phyloP scores from a whole-genome alignment of 495 filamentous ascomycete species.

The Annulohypoxylon moriforme region DNA sequence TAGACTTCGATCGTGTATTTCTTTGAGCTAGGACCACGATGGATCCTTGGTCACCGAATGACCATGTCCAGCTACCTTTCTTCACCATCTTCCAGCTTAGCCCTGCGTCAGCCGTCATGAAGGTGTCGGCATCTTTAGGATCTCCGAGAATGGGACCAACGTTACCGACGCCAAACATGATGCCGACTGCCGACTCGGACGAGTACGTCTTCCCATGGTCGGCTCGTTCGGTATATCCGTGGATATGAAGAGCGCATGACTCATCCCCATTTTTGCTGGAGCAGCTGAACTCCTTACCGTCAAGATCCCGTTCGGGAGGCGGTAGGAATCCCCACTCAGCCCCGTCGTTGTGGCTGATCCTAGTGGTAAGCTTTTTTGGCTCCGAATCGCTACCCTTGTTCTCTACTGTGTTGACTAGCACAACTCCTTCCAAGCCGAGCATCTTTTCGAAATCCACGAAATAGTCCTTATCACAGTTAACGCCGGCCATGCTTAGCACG shows the following conservation, averaged over 20 bases:
- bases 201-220: conserved; percentile 86
- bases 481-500: conserved; percentile 77
- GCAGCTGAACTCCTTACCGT: conserved; percentile 78
- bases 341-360: conserved; percentile 97
- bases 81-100: conserved; percentile 84
- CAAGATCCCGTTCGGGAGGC: conserved; percentile 73
- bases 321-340: conserved; percentile 80
- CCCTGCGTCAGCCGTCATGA: conserved; percentile 89
- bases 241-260: conserved; percentile 87
- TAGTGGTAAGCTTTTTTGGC: conserved; percentile 83
- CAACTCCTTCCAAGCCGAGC: conserved; percentile 88
- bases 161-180: conserved; percentile 93
- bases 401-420: conserved; percentile 83
- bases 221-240: conserved; percentile 89
- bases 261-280: conserved; percentile 63
- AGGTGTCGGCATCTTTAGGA: conserved; percentile 79
- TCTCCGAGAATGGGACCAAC: conserved; percentile 76
- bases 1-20: conserved; percentile 66
- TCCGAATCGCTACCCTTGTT: conserved; percentile 74
- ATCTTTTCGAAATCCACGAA: conserved; percentile 98
- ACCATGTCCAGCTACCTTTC: conserved; percentile 90
- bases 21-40: conserved; percentile 84
- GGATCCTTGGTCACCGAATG: conserved; percentile 92
- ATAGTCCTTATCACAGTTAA: conserved; percentile 78
- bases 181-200: conserved; percentile 85